Base-by-base conservation (phyloP, 768 basidiomycete species). In the Kwoniella sp. region DNA sequence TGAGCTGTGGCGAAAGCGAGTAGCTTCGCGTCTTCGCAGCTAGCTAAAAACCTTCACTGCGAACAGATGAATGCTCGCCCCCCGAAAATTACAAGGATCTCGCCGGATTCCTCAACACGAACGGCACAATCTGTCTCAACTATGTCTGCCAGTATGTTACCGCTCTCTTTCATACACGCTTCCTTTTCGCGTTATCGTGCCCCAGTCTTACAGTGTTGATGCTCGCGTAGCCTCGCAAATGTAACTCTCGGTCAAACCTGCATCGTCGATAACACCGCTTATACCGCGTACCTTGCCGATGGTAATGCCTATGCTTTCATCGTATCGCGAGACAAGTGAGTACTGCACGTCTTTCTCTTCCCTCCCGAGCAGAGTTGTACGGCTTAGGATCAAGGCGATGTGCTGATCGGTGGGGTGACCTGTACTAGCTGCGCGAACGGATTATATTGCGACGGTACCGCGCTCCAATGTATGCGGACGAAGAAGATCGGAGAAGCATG, bases 71-170 rank as follows among this genome's bases (percentile, higher is more conserved):
- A 80, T 93, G 91, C 72, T 82, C 84, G 71, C 82, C 82, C 0
- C 90, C 91, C 6, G 84, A 86, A 4, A 88, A 92, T 74, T 85
- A 81, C 70, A 79, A 79, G 60, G 85, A 79, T 29, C 72, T 81
- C n/a, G 66, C 71, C 6, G 79, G 89, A 37, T 85, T 86, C 44
- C 89, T 61, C 71, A 90, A 93, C 78, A 82, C 87, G 65, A 91
- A 94, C 72, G 91, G 91, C 27, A 86, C 90, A 2, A 83, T 92
- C 21, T 94, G 92, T 77, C 83, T 95, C 55, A 89, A 91, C 73
- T 88, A 87, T 73, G 78, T 84, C 2, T 93, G 92, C 89, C 86
- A 88, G 91, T 92, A 76, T 37, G 65, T 67, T 8, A 51, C 8
- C 12, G 19, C 33, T 33, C 33, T 5, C 5, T 13, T 13, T 33